Percentiles rank a stretch among this genome's conserved stretches.
Evolutionary conservation across 1,139 yeast species (phyloP).

Genomic region (Lodderomyces jiufengensis): DNA sequence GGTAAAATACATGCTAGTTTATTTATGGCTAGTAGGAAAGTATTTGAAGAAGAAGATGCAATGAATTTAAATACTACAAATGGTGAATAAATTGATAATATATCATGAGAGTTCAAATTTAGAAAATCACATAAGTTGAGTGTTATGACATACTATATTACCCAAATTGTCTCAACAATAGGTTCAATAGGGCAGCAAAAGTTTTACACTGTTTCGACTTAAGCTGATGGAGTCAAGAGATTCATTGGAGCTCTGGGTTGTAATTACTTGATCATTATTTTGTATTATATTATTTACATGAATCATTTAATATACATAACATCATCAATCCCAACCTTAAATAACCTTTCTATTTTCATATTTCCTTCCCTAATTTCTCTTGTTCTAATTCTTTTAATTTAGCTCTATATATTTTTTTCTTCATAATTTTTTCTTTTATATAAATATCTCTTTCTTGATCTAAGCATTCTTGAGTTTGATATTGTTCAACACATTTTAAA

Average conservation of each 20-base stretch:
- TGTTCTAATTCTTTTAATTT: slow-evolving; percentile 7
- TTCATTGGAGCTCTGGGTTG: no score
- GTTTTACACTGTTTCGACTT: no score
- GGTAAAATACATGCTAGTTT: slow-evolving; percentile 62
- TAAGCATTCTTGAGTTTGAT: slow-evolving; percentile 63
- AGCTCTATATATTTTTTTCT: slow-evolving; percentile 18
- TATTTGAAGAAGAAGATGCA: slow-evolving; percentile 48
- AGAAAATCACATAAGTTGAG: no score
- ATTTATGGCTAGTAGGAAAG: slow-evolving; percentile 61
- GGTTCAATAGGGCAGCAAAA: no score
- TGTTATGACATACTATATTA: no score
- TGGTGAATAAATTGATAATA: no score
- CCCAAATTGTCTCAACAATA: no score
- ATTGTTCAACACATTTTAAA: slow-evolving; percentile 58
- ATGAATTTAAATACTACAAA: no score
- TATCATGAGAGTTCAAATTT: no score
- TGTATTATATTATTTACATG: no score
- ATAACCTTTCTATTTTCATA: background rate
- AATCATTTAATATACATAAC: background rate
- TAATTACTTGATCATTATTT: no score
- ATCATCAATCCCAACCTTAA: background rate
- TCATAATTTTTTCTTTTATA: slow-evolving; percentile 52
- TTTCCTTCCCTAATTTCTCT: background rate
- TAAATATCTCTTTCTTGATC: slow-evolving; percentile 68
- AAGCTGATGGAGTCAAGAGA: no score